Conservation (phyloP, 163 green algal genomes). For the Picocystis sp. region DNA sequence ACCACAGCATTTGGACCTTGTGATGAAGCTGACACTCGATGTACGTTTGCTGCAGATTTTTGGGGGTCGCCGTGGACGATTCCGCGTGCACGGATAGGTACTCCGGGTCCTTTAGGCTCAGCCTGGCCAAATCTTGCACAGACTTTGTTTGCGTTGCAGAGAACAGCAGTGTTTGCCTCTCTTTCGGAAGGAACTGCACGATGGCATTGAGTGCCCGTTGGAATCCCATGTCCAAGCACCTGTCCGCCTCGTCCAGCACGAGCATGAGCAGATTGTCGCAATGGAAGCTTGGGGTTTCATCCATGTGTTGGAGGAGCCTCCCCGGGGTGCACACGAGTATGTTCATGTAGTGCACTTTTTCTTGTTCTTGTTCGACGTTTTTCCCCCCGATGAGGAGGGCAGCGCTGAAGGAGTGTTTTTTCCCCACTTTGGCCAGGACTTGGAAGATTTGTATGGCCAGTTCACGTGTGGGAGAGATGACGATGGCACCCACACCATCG, state of each 20-base stretch:
- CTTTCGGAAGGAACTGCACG: slow-evolving; percentile 62
- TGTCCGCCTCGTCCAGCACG: slow-evolving; percentile 94
- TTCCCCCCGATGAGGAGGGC: slow-evolving; percentile 89
- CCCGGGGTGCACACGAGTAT: slow-evolving; percentile 34
- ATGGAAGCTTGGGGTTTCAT: slow-evolving; percentile 92
- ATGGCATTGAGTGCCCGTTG: slow-evolving; percentile 74
- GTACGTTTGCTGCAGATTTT: slow-evolving; percentile 73
- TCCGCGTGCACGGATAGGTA: slow-evolving; percentile 70
- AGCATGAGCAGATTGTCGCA: slow-evolving; percentile 46
- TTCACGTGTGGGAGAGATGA: slow-evolving; percentile 89
- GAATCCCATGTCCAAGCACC: slow-evolving; percentile 90
- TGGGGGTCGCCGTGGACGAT: slow-evolving; percentile 60
- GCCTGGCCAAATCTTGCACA: slow-evolving; percentile 67
- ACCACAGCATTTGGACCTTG: slow-evolving; percentile 89
- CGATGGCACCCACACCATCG: slow-evolving; percentile 79
- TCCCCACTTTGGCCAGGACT: slow-evolving; percentile 45
- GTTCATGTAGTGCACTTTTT: slow-evolving; percentile 38
- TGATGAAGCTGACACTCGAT: slow-evolving; percentile 39
- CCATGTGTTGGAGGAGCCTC: slow-evolving; percentile 96
- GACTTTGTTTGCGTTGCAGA: slow-evolving; percentile 87
- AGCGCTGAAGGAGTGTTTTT: slow-evolving; percentile 43
- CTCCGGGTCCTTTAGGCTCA: slow-evolving; percentile 69
- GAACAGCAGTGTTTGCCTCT: slow-evolving; percentile 80
- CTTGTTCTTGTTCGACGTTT: slow-evolving; percentile 63
- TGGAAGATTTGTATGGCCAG: slow-evolving; percentile 88